Evolutionary conservation across 2,329 filamentous ascomycete species (phyloP), one percentile per base, ranked within the genome.

Genomic region (Arthrinium puccinioides): DNA sequence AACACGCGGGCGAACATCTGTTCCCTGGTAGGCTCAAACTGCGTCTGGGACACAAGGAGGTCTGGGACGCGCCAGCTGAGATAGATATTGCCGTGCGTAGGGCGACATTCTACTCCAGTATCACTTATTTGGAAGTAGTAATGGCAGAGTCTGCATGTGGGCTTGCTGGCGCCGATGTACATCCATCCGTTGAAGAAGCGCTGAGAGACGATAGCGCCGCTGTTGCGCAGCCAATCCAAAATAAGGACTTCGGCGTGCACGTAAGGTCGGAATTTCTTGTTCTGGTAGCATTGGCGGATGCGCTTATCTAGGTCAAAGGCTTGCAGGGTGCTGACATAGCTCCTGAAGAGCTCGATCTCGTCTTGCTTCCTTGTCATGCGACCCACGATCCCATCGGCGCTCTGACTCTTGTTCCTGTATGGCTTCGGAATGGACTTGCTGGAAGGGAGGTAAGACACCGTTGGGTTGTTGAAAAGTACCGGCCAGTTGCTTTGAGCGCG

Each of bases 91-190:
- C 38, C 37, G 19, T 53, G 47, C 4, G 39, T 38, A 0, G 44
- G 21, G 5, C 48, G 38, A n/a, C 36, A 30, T 10, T 33, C 23
- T 11, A 51, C 38, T 5, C 32, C 32, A 4, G 40, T 28, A 2
- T 19, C 14, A 6, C 45, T 41, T 2, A n/a, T 32, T 16, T 42
- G 36, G 14, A 53, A 44, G 27, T 48, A 53, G 30, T 45, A 46
- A 15, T 43, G 23, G 25, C 50, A 53, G 2, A 53, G 38, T 11
- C 30, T 32, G 29, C 50, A 53, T 0, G 45, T 46, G 2, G 48
- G 49, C 32, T 53, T 53, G 45, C 49, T 52, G 11, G 33, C 34
- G 9, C 49, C 49, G 18, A 53, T 50, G 34, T 47, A 53, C 14
- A 39, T 44, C 41, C 44, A 47, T 0, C 28, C 33, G 21, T 39